phyloP scores from a whole-genome alignment of 2,329 filamentous ascomycete genomes.

The Aspergillus transmontanensis region DNA sequence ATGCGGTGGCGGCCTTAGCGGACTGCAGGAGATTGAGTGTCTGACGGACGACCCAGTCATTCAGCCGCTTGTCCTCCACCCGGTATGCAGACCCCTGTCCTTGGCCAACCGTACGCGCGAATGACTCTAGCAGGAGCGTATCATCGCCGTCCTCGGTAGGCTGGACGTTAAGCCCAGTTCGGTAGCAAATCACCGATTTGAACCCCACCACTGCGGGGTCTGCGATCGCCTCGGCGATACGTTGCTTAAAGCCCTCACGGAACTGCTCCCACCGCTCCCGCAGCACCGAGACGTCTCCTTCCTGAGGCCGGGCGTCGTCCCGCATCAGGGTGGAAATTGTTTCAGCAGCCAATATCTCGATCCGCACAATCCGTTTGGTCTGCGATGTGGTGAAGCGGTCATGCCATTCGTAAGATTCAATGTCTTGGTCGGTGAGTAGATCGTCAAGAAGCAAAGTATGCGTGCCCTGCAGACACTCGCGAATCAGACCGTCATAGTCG shows the following conservation, averaged over 20 bases:
- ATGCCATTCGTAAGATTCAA: slow-evolving; percentile 66
- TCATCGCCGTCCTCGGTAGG: slow-evolving; percentile 48
- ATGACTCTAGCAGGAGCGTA: slow-evolving; percentile 26
- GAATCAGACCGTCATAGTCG: slow-evolving; percentile 60
- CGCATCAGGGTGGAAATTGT: slow-evolving; percentile 56
- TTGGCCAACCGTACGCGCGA: slow-evolving; percentile 30
- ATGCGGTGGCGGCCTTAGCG: slow-evolving; percentile 32
- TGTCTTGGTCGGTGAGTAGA: slow-evolving; percentile 61
- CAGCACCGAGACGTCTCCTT: slow-evolving; percentile 26
- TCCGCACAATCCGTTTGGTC: slow-evolving; percentile 74
- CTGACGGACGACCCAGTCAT: slow-evolving; percentile 68
- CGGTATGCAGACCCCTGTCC: slow-evolving; percentile 32
- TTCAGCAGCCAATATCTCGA: slow-evolving; percentile 70
- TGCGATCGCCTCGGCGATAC: slow-evolving; percentile 60
- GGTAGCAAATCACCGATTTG: slow-evolving; percentile 82
- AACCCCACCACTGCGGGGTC: slow-evolving; percentile 75
- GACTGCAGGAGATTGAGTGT: slow-evolving; percentile 62
- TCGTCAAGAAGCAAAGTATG: slow-evolving; percentile 79
- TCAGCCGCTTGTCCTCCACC: slow-evolving; percentile 66
- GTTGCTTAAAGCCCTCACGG: slow-evolving; percentile 30
- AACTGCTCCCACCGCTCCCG: slow-evolving; percentile 25
- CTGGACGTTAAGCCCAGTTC: slow-evolving; percentile 70
- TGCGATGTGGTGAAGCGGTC: slow-evolving; percentile 64
- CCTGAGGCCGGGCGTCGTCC: slow-evolving; percentile 32
- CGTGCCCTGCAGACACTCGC: slow-evolving; percentile 69